Evolutionary conservation across 371 early-diverging fungal genomes (phyloP).

Genomic region (Rhizopus arrhizus): DNA sequence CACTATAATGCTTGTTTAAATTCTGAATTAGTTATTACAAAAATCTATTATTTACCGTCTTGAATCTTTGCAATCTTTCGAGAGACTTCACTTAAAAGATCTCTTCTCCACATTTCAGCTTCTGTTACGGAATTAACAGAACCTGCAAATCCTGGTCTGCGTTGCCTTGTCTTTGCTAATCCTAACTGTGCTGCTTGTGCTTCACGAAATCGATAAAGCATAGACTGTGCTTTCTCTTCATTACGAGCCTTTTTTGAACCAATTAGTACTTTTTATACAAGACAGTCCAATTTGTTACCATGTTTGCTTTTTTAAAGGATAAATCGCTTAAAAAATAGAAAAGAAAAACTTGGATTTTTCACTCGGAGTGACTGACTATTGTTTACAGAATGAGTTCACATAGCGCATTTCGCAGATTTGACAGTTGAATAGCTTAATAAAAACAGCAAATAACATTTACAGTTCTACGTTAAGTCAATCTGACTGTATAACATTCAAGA

Average conservation of each 20-base stretch:
- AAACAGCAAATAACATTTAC: too few relatives aligned
- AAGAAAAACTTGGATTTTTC: neutral
- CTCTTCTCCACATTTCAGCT: slow-evolving; percentile 89
- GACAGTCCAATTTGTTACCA: neutral
- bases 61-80: slow-evolving; percentile 89
- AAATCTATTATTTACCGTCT: slow-evolving; percentile 62
- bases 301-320: neutral
- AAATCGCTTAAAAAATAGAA: neutral
- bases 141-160: slow-evolving; percentile 79
- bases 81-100: slow-evolving; percentile 86
- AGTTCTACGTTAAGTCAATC: neutral
- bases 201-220: slow-evolving; percentile 95
- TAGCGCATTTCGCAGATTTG: too few relatives aligned
- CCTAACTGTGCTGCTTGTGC: slow-evolving; percentile 90
- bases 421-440: too few relatives aligned
- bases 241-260: slow-evolving; percentile 78
- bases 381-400: too few relatives aligned
- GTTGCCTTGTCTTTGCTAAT: slow-evolving; percentile 59
- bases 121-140: slow-evolving; percentile 71
- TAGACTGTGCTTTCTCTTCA: slow-evolving; percentile 97
- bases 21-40: neutral
- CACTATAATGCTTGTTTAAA: slow-evolving; percentile 42
- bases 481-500: too few relatives aligned
- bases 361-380: too few relatives aligned
- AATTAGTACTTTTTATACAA: neutral